phyloP scores from a whole-genome alignment of 768 basidiomycete genomes.

The Hypholoma sublateritium region DNA sequence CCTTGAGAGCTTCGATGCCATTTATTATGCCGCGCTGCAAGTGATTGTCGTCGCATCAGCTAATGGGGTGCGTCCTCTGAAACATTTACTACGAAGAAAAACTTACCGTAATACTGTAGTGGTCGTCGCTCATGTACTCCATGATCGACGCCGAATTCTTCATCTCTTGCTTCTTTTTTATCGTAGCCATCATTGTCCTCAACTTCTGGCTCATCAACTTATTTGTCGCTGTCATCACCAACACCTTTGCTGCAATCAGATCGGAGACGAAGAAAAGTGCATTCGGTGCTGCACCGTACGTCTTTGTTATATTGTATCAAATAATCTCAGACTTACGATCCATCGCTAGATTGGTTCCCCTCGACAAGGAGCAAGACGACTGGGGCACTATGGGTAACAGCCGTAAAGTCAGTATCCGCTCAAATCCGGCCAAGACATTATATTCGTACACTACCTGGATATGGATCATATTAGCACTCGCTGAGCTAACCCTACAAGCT shows the following conservation, averaged over 20 bases:
- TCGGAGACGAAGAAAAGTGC: slow-evolving; percentile 87
- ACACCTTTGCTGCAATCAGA: slow-evolving; percentile 87
- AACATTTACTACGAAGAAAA: background rate
- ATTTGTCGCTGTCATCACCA: slow-evolving; percentile 94
- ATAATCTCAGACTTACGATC: background rate
- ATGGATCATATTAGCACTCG: slow-evolving; percentile 76
- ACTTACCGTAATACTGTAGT: slow-evolving; percentile 37
- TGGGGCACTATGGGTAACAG: slow-evolving; percentile 53
- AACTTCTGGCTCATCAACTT: slow-evolving; percentile 95
- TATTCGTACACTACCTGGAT: slow-evolving; percentile 63
- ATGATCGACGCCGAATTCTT: slow-evolving; percentile 92
- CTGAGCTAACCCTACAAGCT: slow-evolving; percentile 72
- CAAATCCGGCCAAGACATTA: slow-evolving; percentile 51
- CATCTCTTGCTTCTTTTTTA: slow-evolving; percentile 85
- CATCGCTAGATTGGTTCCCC: slow-evolving; percentile 27
- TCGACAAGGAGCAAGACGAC: slow-evolving; percentile 62
- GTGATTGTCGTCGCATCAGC: slow-evolving; percentile 83
- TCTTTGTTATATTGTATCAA: slow-evolving; percentile 5
- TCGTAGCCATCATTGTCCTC: slow-evolving; percentile 78
- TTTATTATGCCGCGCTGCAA: slow-evolving; percentile 79
- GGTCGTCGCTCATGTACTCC: slow-evolving; percentile 81
- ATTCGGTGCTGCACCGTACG: slow-evolving; percentile 80
- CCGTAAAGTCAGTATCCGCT: slow-evolving; percentile 35
- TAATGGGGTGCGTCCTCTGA: slow-evolving; percentile 53
- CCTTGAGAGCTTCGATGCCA: slow-evolving; percentile 85